Conservation (phyloP, 805 yeast species). For the Suhomyces faveliae region DNA sequence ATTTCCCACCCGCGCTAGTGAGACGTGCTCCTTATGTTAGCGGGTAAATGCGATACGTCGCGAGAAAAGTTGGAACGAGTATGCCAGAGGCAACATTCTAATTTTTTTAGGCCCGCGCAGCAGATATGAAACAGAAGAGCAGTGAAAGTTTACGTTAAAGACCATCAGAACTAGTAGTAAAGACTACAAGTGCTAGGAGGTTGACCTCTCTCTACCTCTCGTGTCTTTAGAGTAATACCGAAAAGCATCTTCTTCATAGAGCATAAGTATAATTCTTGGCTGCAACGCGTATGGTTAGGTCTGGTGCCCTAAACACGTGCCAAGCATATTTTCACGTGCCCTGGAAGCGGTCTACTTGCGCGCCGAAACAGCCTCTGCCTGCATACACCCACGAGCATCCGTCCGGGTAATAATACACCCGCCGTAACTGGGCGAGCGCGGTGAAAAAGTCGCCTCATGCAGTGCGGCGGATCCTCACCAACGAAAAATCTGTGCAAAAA, state of each 20-base stretch:
- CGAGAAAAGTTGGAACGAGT: conserved; percentile 35
- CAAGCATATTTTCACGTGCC: neutral
- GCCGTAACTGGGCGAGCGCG: neutral
- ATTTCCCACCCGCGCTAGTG: conserved; percentile 54
- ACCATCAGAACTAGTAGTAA: no score
- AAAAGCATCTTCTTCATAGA: no score
- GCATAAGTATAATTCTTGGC: no score
- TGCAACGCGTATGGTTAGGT: neutral
- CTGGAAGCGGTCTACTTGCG: neutral
- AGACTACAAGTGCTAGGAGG: no score
- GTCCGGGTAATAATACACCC: neutral
- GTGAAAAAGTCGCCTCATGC: neutral
- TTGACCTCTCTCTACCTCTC: no score
- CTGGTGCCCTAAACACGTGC: conserved; percentile 6
- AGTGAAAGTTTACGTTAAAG: no score
- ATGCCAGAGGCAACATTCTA: conserved; percentile 13
- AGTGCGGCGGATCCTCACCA: conserved; percentile 5
- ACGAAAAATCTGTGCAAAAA: conserved; percentile 8
- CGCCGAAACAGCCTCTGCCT: neutral
- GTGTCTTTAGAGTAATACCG: no score
- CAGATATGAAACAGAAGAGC: no score
- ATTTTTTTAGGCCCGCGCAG: neutral
- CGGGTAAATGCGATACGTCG: conserved; percentile 50
- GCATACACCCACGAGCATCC: neutral
- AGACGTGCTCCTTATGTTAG: conserved; percentile 25